Conservation (phyloP, 768 basidiomycete genomes). For the Clitopilus passeckerianus region DNA sequence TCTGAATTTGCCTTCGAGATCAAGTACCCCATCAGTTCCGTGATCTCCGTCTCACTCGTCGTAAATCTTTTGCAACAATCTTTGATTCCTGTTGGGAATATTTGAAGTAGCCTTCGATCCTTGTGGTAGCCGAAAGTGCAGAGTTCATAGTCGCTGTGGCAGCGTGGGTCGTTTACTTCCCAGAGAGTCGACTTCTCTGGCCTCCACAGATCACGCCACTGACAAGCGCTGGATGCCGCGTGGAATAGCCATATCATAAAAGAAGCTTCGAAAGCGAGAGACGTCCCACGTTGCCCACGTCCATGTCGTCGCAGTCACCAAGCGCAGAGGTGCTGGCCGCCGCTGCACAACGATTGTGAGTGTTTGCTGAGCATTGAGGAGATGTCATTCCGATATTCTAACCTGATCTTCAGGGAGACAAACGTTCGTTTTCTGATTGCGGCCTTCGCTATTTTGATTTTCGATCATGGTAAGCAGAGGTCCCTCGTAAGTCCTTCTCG, state of each 20-base stretch:
- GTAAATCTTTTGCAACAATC: too few relatives aligned
- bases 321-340: neutral
- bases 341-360: neutral
- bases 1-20: too few relatives aligned
- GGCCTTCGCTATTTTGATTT: neutral
- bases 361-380: neutral
- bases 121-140: neutral
- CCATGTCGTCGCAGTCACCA: neutral
- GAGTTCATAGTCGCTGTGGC: neutral
- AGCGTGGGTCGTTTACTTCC: neutral
- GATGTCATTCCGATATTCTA: too few relatives aligned
- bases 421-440: neutral
- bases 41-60: too few relatives aligned
- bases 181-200: neutral
- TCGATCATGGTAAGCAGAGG: neutral
- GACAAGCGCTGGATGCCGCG: neutral
- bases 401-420: neutral
- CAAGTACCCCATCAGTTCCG: too few relatives aligned
- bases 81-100: too few relatives aligned
- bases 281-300: neutral
- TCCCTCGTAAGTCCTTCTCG: neutral
- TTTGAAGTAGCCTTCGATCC: neutral
- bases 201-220: neutral
- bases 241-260: neutral
- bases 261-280: neutral